These are phyloP conservation scores for Populus tomentosa DNA, from an alignment of 441 rosid genomes.

Conservation along the genomic window DNA sequence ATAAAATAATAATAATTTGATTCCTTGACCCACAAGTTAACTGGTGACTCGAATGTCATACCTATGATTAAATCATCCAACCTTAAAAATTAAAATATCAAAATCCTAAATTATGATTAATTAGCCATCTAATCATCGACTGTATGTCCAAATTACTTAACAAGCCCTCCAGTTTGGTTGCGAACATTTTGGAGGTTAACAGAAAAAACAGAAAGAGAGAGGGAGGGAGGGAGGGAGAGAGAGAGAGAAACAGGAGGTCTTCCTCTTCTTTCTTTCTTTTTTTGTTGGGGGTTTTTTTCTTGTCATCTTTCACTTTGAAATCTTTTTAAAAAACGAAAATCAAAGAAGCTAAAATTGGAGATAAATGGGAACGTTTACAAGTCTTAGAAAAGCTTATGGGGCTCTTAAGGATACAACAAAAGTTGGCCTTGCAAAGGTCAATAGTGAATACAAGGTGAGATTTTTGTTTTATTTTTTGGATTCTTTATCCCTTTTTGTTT, in stretches of 20 bases:
- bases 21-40: not conserved
- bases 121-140: too few species aligned
- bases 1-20: too few species aligned
- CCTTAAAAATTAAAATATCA: not conserved
- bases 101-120: too few species aligned
- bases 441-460: constrained; percentile 69
- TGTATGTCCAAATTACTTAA: too few species aligned
- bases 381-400: constrained; percentile 74
- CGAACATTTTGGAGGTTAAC: too few species aligned
- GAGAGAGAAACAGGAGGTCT: not conserved
- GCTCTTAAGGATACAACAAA: constrained; percentile 77
- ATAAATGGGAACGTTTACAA: constrained; percentile 58
- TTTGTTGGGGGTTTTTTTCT: too few species aligned
- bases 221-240: too few species aligned
- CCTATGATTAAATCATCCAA: not conserved
- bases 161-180: not conserved
- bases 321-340: not conserved
- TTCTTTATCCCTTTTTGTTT: not conserved
- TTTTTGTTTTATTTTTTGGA: too few species aligned
- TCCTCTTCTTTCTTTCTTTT: not conserved
- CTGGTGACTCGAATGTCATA: not conserved
- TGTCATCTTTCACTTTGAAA: not conserved
- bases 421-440: constrained; percentile 83
- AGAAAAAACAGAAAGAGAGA: not conserved
- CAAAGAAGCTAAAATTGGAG: not conserved